A percentile compares a stretch with the other conserved stretches of the same genome.
These are phyloP conservation scores for Cercospora sesami DNA, from an alignment of 2,329 filamentous ascomycete species.

Conservation along the genomic window DNA sequence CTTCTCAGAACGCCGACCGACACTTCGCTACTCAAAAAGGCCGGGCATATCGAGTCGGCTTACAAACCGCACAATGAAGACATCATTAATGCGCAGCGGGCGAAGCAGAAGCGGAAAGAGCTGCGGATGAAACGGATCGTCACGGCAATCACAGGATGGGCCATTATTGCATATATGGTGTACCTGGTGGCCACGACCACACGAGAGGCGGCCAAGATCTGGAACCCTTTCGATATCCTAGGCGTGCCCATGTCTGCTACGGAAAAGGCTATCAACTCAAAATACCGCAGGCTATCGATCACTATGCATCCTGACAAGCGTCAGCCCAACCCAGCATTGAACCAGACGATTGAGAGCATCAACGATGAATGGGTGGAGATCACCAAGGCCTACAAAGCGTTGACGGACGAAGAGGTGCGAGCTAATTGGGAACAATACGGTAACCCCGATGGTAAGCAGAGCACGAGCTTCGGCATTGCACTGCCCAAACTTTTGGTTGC, in stretches of 20 bases:
- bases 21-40: constrained; percentile 70
- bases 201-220: constrained; percentile 71
- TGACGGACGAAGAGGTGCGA: constrained; percentile 94
- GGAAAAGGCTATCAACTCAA: constrained; percentile 88
- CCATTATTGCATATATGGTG: constrained; percentile 81
- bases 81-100: constrained; percentile 77
- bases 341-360: constrained; percentile 80
- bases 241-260: constrained; percentile 77
- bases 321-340: constrained; percentile 77
- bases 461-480: constrained; percentile 95
- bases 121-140: constrained; percentile 81
- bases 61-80: constrained; percentile 81
- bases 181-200: constrained; percentile 85
- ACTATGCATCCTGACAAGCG: constrained; percentile 93
- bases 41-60: constrained; percentile 76
- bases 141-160: constrained; percentile 75
- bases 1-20: constrained; percentile 75
- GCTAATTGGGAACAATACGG: constrained; percentile 97
- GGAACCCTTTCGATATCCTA: constrained; percentile 96
- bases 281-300: constrained; percentile 82
- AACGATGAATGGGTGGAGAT: constrained; percentile 91
- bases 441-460: constrained; percentile 96
- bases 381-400: constrained; percentile 95
- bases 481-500: constrained; percentile 89
- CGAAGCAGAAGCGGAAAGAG: constrained; percentile 86